Evolutionary conservation across 169 alveolate genomes (phyloP), one percentile per base, ranked within the genome.

Genomic region (Cryptosporidium ubiquitum): DNA sequence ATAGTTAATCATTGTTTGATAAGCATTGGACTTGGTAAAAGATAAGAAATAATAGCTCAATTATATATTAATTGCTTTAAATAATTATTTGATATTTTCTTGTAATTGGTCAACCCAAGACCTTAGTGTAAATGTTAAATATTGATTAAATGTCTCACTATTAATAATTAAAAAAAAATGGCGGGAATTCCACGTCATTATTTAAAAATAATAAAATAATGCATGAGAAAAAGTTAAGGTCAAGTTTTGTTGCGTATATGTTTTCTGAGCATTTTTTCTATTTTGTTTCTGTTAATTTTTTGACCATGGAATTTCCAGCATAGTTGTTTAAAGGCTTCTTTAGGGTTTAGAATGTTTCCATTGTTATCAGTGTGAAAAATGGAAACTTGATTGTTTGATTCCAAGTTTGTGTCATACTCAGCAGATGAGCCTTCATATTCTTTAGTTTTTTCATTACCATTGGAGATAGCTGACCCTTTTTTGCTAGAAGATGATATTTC

Each of bases 231-330:
- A 52, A 7, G 16, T 23, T 2, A 10, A n/a, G n/a, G 12, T n/a
- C 10, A 55, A 23, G 51, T 26, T 31, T 18, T 47, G 9, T 79
- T 79, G 3, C 86, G 55, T 4, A 79, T 20, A 61, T 58, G 37
- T 3, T 29, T 79, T 44, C 86, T 35, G 42, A 79, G 40, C 74
- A 79, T 79, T 29, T 57, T 79, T 35, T 79, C 86, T 3, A 79
- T 14, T 42, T 79, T 79, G 37, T 79, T 79, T 64, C 61, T 79
- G 47, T 64, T 64, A 47, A 64, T 26, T 37, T 61, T 79, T 49
- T 79, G 73, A 1, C 86, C 86, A 64, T 79, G 86, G 33, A 79
- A 79, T 61, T 79, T 79, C 86, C 86, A 79, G n/a, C 86, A 79
- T 5, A 79, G 33, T 26, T 68, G 35, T 79, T 64, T 79, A 29